These are phyloP conservation scores for Apiotrichum brassicae DNA, from an alignment of 1,284 basidiomycete genomes.

Conservation along the genomic window DNA sequence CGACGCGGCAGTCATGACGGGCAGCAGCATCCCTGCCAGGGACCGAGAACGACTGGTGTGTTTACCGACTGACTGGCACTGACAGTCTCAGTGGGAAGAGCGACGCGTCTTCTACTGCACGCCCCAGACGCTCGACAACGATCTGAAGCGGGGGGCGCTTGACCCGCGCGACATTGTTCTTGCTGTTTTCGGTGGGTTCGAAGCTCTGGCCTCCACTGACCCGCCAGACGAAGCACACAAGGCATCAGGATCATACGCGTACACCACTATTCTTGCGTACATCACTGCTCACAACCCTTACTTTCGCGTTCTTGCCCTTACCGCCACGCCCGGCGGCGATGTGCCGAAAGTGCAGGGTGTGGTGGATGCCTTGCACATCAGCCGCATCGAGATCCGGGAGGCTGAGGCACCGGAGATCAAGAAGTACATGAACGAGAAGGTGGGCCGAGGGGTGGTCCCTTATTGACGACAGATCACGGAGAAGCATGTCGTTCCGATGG, in stretches of 20 bases:
- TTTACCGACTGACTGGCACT: constrained; percentile 15
- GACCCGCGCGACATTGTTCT: constrained; percentile 69
- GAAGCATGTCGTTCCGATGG: constrained; percentile 65
- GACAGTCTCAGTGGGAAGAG: constrained; percentile 45
- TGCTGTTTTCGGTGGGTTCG: constrained; percentile 59
- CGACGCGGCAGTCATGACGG: constrained; percentile 83
- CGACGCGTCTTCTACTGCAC: constrained; percentile 97
- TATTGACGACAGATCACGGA: constrained; percentile 27
- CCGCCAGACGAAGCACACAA: constrained; percentile 86
- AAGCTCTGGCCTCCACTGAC: neutral
- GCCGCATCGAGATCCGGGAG: constrained; percentile 88
- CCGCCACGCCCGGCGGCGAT: constrained; percentile 86
- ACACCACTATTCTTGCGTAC: constrained; percentile 79
- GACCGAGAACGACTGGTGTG: constrained; percentile 59
- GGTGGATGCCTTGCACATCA: constrained; percentile 94
- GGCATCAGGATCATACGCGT: constrained; percentile 88
- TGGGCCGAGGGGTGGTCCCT: constrained; percentile 24
- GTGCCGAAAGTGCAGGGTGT: constrained; percentile 82
- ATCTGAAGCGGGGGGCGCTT: constrained; percentile 65
- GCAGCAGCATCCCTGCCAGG: constrained; percentile 50
- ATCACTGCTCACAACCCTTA: constrained; percentile 91
- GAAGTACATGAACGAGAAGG: constrained; percentile 85
- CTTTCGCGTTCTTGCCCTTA: constrained; percentile 87
- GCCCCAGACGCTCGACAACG: constrained; percentile 90
- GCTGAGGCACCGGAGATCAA: constrained; percentile 84